Percentiles rank a stretch among this genome's conserved stretches.
phyloP scores from a whole-genome alignment of 148 eudicot species.

The Amaranthus cruentus region DNA sequence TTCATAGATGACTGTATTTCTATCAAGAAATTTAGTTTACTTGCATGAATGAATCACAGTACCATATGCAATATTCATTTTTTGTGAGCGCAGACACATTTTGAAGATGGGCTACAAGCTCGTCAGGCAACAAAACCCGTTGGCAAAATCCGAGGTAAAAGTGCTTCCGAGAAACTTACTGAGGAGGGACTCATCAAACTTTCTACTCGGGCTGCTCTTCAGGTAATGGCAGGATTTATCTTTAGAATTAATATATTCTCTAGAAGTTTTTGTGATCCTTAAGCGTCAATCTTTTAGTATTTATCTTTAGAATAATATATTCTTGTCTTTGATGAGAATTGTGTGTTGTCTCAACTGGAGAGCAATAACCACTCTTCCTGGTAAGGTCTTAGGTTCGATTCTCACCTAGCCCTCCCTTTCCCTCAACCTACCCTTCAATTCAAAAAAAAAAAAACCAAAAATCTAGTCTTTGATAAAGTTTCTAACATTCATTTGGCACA shows the following conservation, averaged over 20 bases:
- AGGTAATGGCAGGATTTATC: slow-evolving; percentile 40
- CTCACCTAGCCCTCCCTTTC: too few species aligned
- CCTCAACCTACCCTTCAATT: too few species aligned
- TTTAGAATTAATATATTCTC: background rate
- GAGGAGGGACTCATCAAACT: slow-evolving; percentile 95
- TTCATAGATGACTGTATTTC: background rate
- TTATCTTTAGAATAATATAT: background rate
- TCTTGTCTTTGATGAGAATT: background rate
- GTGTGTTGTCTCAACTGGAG: too few species aligned
- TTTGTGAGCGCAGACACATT: slow-evolving; percentile 62
- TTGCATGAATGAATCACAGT: background rate
- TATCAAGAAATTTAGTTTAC: background rate
- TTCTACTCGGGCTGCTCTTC: slow-evolving; percentile 86
- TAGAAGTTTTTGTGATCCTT: background rate
- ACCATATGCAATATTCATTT: slow-evolving; percentile 1
- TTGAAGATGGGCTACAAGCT: slow-evolving; percentile 88
- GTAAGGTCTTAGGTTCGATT: too few species aligned
- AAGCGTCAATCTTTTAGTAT: background rate
- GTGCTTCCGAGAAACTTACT: slow-evolving; percentile 85
- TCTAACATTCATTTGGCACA: too few species aligned
- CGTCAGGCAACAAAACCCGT: slow-evolving; percentile 62
- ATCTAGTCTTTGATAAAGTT: too few species aligned
- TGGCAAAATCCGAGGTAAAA: slow-evolving; percentile 75
- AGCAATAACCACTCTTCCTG: too few species aligned
- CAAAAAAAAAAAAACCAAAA: too few species aligned